Evolutionary conservation across 305 asterid species (phyloP).

Genomic region (Fraxinus velutina): DNA sequence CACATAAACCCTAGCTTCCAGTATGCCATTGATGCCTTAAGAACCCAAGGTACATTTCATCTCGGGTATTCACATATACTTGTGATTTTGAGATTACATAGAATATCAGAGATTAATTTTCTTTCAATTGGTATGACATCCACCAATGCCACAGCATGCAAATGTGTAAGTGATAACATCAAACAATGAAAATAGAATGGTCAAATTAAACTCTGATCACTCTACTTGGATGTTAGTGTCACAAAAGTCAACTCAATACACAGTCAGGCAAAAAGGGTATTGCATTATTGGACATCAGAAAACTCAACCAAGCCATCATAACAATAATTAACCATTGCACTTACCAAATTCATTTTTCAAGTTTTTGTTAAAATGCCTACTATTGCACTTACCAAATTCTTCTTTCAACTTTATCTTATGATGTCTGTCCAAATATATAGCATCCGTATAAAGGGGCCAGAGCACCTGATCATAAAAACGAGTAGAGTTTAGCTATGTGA

Average conservation of each 20-base stretch:
- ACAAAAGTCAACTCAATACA: background rate
- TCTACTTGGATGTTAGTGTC: background rate
- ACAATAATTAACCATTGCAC: constrained; percentile 23
- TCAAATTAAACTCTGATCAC: background rate
- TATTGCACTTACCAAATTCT: constrained; percentile 65
- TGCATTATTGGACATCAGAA: background rate
- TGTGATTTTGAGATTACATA: background rate
- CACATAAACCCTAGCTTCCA: background rate
- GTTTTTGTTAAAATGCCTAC: constrained; percentile 54
- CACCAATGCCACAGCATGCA: constrained; percentile 4
- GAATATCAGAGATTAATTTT: background rate
- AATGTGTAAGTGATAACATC: background rate
- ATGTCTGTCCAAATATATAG: constrained; percentile 59
- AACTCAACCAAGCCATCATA: background rate
- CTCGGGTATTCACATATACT: background rate
- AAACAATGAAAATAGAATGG: background rate
- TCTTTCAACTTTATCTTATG: constrained; percentile 78
- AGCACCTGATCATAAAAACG: constrained; percentile 49
- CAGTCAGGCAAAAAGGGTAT: background rate
- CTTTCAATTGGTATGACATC: background rate
- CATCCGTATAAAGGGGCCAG: constrained; percentile 61
- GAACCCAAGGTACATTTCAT: background rate
- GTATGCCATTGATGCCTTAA: background rate
- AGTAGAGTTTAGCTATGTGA: constrained; percentile 28
- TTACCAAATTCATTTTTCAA: constrained; percentile 83